Evolutionary conservation across 2,329 filamentous ascomycete genomes (phyloP).

Genomic region (Penicillium sp.): DNA sequence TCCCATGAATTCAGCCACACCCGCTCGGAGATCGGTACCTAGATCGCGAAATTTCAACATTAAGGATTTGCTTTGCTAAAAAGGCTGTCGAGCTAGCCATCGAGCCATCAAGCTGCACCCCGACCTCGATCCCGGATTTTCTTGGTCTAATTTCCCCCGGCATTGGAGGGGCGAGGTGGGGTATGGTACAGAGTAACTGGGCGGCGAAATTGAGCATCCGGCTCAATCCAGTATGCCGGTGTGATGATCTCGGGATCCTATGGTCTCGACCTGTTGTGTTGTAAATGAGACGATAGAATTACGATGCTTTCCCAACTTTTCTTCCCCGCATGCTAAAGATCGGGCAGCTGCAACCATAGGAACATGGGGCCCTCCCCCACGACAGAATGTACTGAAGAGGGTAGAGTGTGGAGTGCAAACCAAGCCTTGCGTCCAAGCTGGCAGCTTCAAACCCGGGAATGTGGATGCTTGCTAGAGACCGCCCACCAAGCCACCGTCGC

Average conservation of each 20-base stretch:
- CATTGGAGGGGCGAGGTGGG: slow-evolving; percentile 13
- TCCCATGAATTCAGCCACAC: slow-evolving; percentile 13
- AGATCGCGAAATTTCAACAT: not conserved
- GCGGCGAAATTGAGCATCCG: slow-evolving; percentile 6
- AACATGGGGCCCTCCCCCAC: not conserved
- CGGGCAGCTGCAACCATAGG: not conserved
- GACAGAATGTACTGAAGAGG: no score
- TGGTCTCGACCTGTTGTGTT: not conserved
- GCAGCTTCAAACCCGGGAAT: not conserved
- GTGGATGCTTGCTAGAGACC: not conserved
- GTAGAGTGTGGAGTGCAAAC: no score
- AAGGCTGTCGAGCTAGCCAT: no score
- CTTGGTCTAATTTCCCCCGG: slow-evolving; percentile 5
- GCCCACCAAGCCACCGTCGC: not conserved
- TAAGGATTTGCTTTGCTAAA: not conserved
- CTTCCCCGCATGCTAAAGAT: not conserved
- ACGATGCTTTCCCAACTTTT: no score
- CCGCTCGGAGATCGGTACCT: slow-evolving; percentile 19
- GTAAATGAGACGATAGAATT: not conserved
- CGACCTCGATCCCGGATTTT: slow-evolving; percentile 6
- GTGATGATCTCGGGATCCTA: slow-evolving; percentile 9
- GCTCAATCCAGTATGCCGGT: slow-evolving; percentile 10
- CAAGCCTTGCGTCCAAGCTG: not conserved
- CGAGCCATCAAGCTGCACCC: not conserved
- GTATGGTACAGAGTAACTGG: slow-evolving; percentile 3